Base-by-base conservation (phyloP, 139 green algal species). In the Micractinium sp. region DNA sequence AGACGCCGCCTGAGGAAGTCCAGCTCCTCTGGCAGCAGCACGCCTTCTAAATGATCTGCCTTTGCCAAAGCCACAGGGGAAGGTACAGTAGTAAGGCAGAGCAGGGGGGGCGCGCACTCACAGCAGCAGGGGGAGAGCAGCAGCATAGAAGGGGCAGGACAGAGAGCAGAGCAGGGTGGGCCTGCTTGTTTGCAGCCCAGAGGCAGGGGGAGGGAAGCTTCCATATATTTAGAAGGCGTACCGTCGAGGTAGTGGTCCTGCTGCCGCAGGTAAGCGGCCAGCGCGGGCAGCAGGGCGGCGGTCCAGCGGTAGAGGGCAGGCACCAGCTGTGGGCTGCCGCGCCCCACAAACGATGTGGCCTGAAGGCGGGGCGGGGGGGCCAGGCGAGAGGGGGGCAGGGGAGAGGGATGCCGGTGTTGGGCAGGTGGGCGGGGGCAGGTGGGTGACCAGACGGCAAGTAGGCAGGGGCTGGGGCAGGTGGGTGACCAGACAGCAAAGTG, bases 221-320 rank as follows among this genome's bases (percentile, higher is more conserved):
- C n/a, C n/a, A n/a, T n/a, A n/a, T n/a, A n/a, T n/a, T n/a, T n/a
- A n/a, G n/a, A n/a, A n/a, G n/a, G n/a, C n/a, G n/a, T n/a, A n/a
- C n/a, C 67, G 36, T 82, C 3, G 9, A 81, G 18, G 38, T 86
- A 86, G 78, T 81, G 61, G 25, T 76, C 3, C 56, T 35, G 36
- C 53, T 76, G 76, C 31, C 86, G 77, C 38, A 90, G 61, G 38
- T 86, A 76, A 19, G 63, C 77, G 14, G 69, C 60, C 61, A 90
- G 77, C 0, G 86, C 61, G 29, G 86, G 86, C 77, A 85, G 63
- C 4, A 90, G 15, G 27, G 86, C 77, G 13, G 86, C 61, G 18
- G 66, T 86, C 86, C 86, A 90, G 16, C 77, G 86, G 77, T 86
- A 71, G 19, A 90, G 27, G 9, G 75, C 61, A 2, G 39, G 60